Evolutionary conservation across 2,329 filamentous ascomycete species (phyloP), one percentile per base, ranked within the genome.

Genomic region (Colletotrichum orbiculare): DNA sequence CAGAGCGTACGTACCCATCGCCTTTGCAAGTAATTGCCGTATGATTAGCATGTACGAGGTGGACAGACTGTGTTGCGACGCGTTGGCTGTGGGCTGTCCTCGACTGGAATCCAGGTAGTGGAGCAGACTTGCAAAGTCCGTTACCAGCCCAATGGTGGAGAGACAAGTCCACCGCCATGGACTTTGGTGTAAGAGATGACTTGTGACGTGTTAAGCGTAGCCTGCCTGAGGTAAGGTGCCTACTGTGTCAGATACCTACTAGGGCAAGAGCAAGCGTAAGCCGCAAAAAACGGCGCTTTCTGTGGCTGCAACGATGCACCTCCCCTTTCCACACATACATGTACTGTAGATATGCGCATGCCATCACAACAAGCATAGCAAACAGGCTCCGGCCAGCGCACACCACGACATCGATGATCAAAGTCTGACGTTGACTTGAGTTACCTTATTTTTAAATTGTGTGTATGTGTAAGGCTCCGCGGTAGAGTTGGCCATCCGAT

Each of bases 201-300:
- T 57, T 66, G 39, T 48, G 62, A 53, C 52, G 47, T 62, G 58
- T 52, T 62, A 65, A 48, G 46, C 25, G 25, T 25, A 25, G 25
- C 4, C 15, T 33, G 12, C 15, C 17, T 41, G 13, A 25, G 25
- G 25, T 25, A 5, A 25, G 25, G 25, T 25, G 25, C 25, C 4
- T 25, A 25, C 25, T 25, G 25, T 25, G 25, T 25, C 25, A 25
- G 25, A 5, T 25, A 25, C 25, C 25, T 25, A 25, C 25, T 25
- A 35, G 17, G 33, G 13, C 25, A 8, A 15, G 25, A 42, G 4
- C 38, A 47, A 17, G 33, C 55, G 43, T 49, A 13, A 65, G 62
- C 52, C 52, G 46, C 58, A 65, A 33, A 53, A 47, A 50, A 65
- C 58, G 41, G 47, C 35, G 12, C 11, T 15, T 42, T 33, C 8